phyloP scores from a whole-genome alignment of 225 moss, liverwort and hornwort species.

The Anthoceros angustus region DNA sequence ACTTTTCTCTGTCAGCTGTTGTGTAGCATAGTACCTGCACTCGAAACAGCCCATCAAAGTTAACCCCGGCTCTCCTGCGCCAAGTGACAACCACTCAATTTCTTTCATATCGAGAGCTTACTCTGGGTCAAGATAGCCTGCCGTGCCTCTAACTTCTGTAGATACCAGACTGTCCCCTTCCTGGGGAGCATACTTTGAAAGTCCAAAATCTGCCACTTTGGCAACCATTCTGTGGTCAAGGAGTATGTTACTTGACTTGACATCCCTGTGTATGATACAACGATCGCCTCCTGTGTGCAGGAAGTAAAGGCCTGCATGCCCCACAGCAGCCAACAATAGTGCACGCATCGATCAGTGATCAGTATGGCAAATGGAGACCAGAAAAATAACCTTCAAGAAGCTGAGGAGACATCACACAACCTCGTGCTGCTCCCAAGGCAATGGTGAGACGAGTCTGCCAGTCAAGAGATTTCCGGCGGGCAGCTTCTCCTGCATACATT shows the following conservation, averaged over 20 bases:
- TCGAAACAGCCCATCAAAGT: neutral
- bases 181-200: slow-evolving; percentile 8
- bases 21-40: neutral
- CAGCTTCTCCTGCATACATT: neutral
- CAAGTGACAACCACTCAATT: neutral
- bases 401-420: neutral
- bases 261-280: slow-evolving; percentile 9
- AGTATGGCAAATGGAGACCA: neutral
- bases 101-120: neutral
- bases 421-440: slow-evolving; percentile 1
- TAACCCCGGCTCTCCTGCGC: neutral
- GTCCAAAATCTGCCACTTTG: slow-evolving; percentile 7
- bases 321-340: neutral
- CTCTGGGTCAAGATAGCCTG: slow-evolving; percentile 7
- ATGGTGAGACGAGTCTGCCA: slow-evolving; percentile 1
- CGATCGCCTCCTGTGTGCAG: slow-evolving; percentile 6
- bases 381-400: neutral
- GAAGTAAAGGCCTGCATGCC: slow-evolving; percentile 6
- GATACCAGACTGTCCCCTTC: slow-evolving; percentile 9
- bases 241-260: slow-evolving; percentile 6
- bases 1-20: neutral
- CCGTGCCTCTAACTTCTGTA: slow-evolving; percentile 3
- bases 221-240: slow-evolving; percentile 6
- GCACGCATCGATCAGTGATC: too few relatives aligned
- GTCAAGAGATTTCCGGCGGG: neutral